Evolutionary conservation across 2,329 filamentous ascomycete species (phyloP), one percentile per base, ranked within the genome.

Genomic region (Phialophora chinensis): DNA sequence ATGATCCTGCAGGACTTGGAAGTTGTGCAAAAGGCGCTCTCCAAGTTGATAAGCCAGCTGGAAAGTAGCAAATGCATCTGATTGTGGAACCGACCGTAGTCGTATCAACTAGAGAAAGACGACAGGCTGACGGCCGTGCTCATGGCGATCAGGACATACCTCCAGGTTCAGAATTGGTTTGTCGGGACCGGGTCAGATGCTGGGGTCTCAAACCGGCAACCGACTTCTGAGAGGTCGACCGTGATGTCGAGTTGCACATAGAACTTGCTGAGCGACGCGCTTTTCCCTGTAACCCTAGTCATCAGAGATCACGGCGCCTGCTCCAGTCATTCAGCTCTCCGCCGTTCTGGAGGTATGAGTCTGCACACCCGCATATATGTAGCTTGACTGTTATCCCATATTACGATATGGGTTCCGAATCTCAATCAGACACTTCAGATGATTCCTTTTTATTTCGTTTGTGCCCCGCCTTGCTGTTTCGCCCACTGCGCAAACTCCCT

Each of bases 401-500:
- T 7, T n/a, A 5, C 38, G 38, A 17, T 2, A 42, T 7, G 38
- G 14, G 3, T 42, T 17, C 12, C 8, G 31, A n/a, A n/a, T 8
- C 14, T 8, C 38, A 44, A 42, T 8, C 20, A 27, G 49, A 53
- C 27, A 23, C n/a, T 20, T n/a, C n/a, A 17, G 31, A 23, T 2
- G 4, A 25, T 25, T 58, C 17, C 20, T 55, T 60, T 53, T 69
- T 68, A 73, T 67, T 69, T 74, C 70, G 77, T 72, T 67, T 73
- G 73, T 55, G 69, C 61, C 29, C 67, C 68, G 62, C 74, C 77
- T 57, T 79, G 75, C 10, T 80, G 77, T 60, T 81, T 79, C 27
- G 88, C 85, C 92, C 91, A 96, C 69, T 89, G 85, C 17, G 87
- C 85, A 82, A 96, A 97, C 66, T 93, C 91, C 75, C 85, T 88